These are phyloP conservation scores for Gossypium raimondii DNA, from an alignment of 345 rosid genomes.

Conservation along the genomic window DNA sequence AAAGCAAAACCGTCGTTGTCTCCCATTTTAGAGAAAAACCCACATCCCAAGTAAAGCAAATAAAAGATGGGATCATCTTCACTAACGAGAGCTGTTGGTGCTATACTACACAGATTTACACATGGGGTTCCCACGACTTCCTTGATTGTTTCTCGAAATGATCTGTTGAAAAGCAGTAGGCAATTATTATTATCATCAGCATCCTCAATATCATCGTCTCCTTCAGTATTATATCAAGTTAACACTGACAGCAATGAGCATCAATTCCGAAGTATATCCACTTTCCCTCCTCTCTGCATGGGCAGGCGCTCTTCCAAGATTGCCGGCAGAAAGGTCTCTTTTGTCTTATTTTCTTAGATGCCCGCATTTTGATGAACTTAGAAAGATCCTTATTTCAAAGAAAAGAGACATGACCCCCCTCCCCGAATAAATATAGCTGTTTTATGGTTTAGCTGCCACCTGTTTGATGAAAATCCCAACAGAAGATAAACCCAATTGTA, in stretches of 20 bases:
- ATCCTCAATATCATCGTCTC: conserved; percentile 34
- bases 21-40: not conserved
- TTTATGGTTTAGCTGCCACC: not conserved
- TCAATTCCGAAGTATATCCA: conserved; percentile 45
- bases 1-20: not conserved
- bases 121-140: conserved; percentile 33
- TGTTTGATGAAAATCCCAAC: conserved; percentile 36
- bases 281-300: conserved; percentile 68
- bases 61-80: conserved; percentile 33
- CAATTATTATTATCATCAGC: conserved; percentile 30
- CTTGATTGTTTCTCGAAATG: conserved; percentile 26
- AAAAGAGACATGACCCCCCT: no score
- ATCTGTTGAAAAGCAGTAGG: conserved; percentile 22
- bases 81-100: conserved; percentile 39
- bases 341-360: not conserved
- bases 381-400: not conserved
- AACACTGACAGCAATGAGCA: conserved; percentile 15
- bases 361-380: not conserved
- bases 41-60: not conserved
- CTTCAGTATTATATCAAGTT: conserved; percentile 22
- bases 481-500: not conserved
- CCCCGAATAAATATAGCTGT: not conserved
- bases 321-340: conserved; percentile 76
- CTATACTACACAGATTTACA: conserved; percentile 40
- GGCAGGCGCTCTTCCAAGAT: conserved; percentile 89